Evolutionary conservation across 1,284 basidiomycete genomes (phyloP).

Genomic region (Rhodotorula mucilaginosa): DNA sequence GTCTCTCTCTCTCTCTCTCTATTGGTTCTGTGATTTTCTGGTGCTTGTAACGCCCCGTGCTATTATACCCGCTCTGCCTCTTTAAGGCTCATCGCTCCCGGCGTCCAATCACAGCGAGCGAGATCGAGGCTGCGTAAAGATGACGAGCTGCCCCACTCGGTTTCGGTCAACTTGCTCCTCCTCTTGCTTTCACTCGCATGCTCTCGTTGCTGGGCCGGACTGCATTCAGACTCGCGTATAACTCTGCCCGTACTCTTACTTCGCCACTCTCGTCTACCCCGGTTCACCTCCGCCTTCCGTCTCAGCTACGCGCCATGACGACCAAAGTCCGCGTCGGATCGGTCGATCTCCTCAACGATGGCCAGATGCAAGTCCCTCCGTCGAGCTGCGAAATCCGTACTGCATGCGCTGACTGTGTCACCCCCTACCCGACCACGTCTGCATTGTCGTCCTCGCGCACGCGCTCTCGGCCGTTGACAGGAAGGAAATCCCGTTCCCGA

Average conservation of each 20-base stretch:
- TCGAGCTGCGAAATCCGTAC: background rate
- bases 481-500: constrained; percentile 76
- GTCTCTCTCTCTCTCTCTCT: background rate
- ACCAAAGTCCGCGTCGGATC: constrained; percentile 12
- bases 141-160: background rate
- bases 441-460: too few species aligned
- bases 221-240: too few species aligned
- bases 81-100: too few species aligned
- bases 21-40: background rate
- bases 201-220: background rate
- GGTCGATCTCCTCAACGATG: constrained; percentile 20
- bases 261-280: background rate
- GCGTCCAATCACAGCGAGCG: background rate
- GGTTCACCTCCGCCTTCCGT: background rate
- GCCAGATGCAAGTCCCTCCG: constrained; percentile 13
- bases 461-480: constrained; percentile 48
- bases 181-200: background rate
- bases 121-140: background rate
- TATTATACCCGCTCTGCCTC: too few species aligned
- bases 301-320: background rate
- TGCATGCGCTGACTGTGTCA: background rate
- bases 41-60: background rate
- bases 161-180: background rate
- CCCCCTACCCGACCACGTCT: too few species aligned
- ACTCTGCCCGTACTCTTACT: background rate